phyloP scores from a whole-genome alignment of 139 green algal species.

The Chara braunii region DNA sequence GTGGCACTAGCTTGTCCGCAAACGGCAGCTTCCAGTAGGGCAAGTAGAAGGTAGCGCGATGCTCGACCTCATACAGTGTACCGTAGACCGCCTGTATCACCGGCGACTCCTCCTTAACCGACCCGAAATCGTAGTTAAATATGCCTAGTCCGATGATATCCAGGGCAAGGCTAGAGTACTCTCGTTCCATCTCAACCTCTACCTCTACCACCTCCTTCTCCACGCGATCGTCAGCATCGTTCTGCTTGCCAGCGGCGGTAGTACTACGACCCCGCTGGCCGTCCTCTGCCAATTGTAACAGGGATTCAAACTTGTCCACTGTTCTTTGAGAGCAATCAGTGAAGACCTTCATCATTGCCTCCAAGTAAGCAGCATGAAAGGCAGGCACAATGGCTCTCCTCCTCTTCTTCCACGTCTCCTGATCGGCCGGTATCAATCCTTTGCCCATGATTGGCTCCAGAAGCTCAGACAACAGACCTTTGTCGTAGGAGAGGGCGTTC shows the following conservation, averaged over 20 bases:
- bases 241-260: background rate
- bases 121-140: constrained; percentile 99
- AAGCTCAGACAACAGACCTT: constrained; percentile 93
- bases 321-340: constrained; percentile 54
- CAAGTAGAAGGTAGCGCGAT: constrained; percentile 97
- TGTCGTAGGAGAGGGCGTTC: constrained; percentile 89
- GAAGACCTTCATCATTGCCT: constrained; percentile 82
- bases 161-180: constrained; percentile 86
- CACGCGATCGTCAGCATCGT: background rate
- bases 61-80: constrained; percentile 94
- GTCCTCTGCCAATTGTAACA: constrained; percentile 5
- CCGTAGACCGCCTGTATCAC: constrained; percentile 94
- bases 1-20: constrained; percentile 43
- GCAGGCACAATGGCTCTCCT: constrained; percentile 78
- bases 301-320: constrained; percentile 59
- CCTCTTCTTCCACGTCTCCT: constrained; percentile 80
- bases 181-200: constrained; percentile 86
- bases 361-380: constrained; percentile 92
- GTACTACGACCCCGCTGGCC: no score
- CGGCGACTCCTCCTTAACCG: constrained; percentile 80
- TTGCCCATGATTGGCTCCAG: constrained; percentile 99
- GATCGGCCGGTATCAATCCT: constrained; percentile 87
- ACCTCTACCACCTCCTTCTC: constrained; percentile 1
- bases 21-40: constrained; percentile 91
- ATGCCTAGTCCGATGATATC: constrained; percentile 98